A percentile compares a stretch with the other conserved stretches of the same genome.
Evolutionary conservation across 441 rosid species (phyloP).

Genomic region (Oxalis stricta): DNA sequence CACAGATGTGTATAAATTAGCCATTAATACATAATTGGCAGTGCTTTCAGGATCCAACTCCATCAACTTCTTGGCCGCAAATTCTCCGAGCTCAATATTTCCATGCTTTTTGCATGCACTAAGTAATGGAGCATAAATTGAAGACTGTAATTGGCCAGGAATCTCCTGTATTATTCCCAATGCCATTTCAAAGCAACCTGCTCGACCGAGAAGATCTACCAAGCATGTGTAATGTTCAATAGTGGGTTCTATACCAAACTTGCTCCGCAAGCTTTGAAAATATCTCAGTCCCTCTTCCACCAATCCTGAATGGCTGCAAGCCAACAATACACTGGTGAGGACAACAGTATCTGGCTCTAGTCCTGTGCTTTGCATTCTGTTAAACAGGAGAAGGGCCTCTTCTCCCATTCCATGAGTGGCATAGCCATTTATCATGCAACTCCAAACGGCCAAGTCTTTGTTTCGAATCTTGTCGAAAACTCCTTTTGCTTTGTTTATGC

Average conservation of each 20-base stretch:
- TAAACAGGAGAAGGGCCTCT: constrained; percentile 10
- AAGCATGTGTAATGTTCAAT: constrained; percentile 11
- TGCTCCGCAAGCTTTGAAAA: background rate
- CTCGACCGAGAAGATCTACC: constrained; percentile 16
- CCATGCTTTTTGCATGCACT: constrained; percentile 9
- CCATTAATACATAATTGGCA: constrained; percentile 8
- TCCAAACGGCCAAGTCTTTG: constrained; percentile 9
- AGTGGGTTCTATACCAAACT: constrained; percentile 8
- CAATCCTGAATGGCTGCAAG: constrained; percentile 10
- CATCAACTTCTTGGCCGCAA: constrained; percentile 5
- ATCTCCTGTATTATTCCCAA: constrained; percentile 1
- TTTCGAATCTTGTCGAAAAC: constrained; percentile 3
- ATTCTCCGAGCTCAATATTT: constrained; percentile 7
- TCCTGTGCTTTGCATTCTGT: constrained; percentile 15
- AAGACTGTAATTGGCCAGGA: constrained; percentile 3
- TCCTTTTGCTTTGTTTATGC: constrained; percentile 6
- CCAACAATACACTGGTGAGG: constrained; percentile 4
- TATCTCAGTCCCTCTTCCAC: constrained; percentile 7
- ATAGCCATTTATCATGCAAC: constrained; percentile 7
- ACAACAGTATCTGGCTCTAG: constrained; percentile 17
- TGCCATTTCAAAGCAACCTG: constrained; percentile 9
- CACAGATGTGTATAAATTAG: constrained; percentile 10
- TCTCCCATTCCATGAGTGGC: constrained; percentile 11
- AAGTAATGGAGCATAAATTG: constrained; percentile 9
- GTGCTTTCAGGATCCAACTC: background rate